Evolutionary conservation across 2,329 filamentous ascomycete species (phyloP).

Genomic region (Aspergillaceae sp.): DNA sequence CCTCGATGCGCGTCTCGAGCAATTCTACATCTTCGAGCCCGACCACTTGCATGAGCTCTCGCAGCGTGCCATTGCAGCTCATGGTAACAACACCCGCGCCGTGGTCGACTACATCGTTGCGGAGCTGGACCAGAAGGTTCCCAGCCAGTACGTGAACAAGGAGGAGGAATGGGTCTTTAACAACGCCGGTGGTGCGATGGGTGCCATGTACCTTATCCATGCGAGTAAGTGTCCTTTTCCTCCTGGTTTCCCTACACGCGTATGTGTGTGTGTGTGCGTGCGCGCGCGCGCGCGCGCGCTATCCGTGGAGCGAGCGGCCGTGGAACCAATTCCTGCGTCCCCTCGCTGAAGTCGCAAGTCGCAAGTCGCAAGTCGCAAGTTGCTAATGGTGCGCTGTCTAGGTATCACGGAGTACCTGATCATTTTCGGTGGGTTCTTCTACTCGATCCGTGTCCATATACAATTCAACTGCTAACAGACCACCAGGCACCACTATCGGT

Average conservation of each 20-base stretch:
- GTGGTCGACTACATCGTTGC: slow-evolving; percentile 62
- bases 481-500: slow-evolving; percentile 41
- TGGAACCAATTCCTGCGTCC: neutral
- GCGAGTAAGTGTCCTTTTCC: slow-evolving; percentile 54
- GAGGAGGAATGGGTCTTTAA: slow-evolving; percentile 85
- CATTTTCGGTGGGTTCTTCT: slow-evolving; percentile 55
- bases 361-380: too few relatives aligned
- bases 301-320: neutral
- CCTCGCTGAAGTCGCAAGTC: too few relatives aligned
- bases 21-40: slow-evolving; percentile 67
- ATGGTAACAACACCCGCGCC: slow-evolving; percentile 66
- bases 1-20: slow-evolving; percentile 31
- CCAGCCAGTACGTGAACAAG: slow-evolving; percentile 50
- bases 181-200: slow-evolving; percentile 87
- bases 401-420: slow-evolving; percentile 79
- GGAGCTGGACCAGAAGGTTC: slow-evolving; percentile 51
- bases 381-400: slow-evolving; percentile 3
- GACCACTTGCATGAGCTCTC: slow-evolving; percentile 61
- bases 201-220: slow-evolving; percentile 82
- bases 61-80: slow-evolving; percentile 53
- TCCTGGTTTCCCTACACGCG: neutral
- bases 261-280: neutral
- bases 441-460: neutral
- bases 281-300: too few relatives aligned
- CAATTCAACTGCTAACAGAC: neutral